A percentile compares a stretch with the other conserved stretches of the same genome.
These are phyloP conservation scores for Ogataea trehaloabstinens DNA, from an alignment of 805 yeast genomes.

Conservation along the genomic window DNA sequence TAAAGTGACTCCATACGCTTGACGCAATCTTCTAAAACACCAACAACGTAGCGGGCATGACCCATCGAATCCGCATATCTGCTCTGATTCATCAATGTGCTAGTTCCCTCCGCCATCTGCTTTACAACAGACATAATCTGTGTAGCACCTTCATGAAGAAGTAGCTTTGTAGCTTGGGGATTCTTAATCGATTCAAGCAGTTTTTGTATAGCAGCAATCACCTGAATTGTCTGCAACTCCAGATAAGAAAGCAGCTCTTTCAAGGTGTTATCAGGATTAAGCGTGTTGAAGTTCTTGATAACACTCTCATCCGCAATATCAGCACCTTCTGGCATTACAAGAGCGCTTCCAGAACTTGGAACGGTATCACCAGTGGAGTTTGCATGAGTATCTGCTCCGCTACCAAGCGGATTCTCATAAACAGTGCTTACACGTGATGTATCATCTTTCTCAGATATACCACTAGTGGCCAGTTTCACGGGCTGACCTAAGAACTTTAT, in stretches of 20 bases:
- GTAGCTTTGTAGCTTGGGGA: conserved; percentile 74
- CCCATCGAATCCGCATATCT: conserved; percentile 81
- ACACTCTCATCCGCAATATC: conserved; percentile 42
- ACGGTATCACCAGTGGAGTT: conserved; percentile 16
- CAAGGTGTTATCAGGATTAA: conserved; percentile 85
- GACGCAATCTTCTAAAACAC: conserved; percentile 79
- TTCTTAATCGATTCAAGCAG: conserved; percentile 73
- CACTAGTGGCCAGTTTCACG: conserved; percentile 4
- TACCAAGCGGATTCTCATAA: conserved; percentile 1
- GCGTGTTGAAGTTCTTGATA: conserved; percentile 73
- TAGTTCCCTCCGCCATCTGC: conserved; percentile 89
- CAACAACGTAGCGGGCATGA: conserved; percentile 90
- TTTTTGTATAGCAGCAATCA: conserved; percentile 84
- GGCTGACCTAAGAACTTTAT: not conserved
- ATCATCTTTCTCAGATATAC: not conserved
- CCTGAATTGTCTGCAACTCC: conserved; percentile 92
- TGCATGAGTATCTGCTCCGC: conserved; percentile 1
- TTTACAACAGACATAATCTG: conserved; percentile 78
- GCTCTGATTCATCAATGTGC: conserved; percentile 83
- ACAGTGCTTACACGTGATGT: not conserved
- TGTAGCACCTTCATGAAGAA: conserved; percentile 64
- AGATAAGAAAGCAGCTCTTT: conserved; percentile 79
- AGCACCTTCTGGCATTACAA: conserved; percentile 12
- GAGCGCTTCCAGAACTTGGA: conserved; percentile 24
- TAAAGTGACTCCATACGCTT: conserved; percentile 78